Percentiles rank a stretch among this genome's conserved stretches.
phyloP scores from a whole-genome alignment of 2,329 filamentous ascomycete genomes.

The Cytospora chrysosperma region DNA sequence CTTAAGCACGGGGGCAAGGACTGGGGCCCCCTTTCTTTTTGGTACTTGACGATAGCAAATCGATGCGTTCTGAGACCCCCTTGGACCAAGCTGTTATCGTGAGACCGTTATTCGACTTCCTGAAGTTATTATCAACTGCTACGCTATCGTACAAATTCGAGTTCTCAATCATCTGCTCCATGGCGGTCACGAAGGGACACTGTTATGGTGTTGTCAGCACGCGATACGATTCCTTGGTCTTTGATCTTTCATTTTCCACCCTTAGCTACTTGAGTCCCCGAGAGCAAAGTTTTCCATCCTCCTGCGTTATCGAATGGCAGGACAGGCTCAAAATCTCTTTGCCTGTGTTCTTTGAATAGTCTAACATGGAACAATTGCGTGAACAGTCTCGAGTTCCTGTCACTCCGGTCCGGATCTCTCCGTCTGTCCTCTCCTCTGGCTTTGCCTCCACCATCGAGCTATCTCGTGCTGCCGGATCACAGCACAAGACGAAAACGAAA shows the following conservation, averaged over 20 bases:
- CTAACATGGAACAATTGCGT: background rate
- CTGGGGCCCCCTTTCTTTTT: background rate
- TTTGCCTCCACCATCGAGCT: background rate
- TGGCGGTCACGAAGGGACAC: too few relatives aligned
- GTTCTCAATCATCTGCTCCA: too few relatives aligned
- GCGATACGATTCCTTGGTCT: too few relatives aligned
- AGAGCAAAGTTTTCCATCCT: too few relatives aligned
- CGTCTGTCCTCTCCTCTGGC: background rate
- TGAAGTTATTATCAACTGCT: too few relatives aligned
- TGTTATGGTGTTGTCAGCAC: too few relatives aligned
- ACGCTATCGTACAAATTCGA: background rate
- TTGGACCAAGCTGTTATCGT: background rate
- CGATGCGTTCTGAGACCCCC: background rate
- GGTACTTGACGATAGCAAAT: slow-evolving; percentile 7
- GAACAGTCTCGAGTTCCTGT: background rate
- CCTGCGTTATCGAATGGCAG: background rate
- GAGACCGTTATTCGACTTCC: background rate
- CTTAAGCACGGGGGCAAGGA: background rate
- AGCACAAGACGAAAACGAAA: background rate
- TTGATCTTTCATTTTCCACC: too few relatives aligned
- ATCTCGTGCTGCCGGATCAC: background rate
- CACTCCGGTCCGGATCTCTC: background rate
- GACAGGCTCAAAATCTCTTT: background rate
- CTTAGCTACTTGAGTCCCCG: too few relatives aligned
- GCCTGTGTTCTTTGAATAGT: background rate